A percentile compares a stretch with the other conserved stretches of the same genome.
Conservation (phyloP, 768 basidiomycete species). For the Xerocomus potaroensis region DNA sequence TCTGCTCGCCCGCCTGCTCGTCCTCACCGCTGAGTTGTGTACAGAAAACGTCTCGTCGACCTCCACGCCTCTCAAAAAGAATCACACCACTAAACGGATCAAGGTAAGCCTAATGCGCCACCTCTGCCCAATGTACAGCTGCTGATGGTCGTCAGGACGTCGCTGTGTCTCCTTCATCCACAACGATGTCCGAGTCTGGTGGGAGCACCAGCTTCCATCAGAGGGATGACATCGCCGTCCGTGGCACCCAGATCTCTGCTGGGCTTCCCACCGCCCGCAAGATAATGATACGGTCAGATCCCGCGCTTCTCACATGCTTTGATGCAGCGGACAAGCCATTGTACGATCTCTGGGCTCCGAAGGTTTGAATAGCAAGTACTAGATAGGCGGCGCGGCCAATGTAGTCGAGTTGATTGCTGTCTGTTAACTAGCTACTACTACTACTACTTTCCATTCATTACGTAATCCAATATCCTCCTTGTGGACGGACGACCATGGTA, state of each 20-base stretch:
- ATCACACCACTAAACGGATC: conserved; percentile 8
- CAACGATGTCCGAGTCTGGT: conserved; percentile 29
- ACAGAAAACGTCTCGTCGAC: conserved; percentile 3
- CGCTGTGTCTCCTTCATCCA: conserved; percentile 26
- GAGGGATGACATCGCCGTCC: conserved; percentile 17
- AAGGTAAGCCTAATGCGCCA: conserved; percentile 11
- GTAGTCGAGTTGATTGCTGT: background rate
- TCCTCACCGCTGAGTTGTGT: background rate
- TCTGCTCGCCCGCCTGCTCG: background rate
- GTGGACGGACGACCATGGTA: conserved; percentile 30
- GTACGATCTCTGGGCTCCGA: conserved; percentile 72
- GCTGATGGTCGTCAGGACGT: conserved; percentile 10
- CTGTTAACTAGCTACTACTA: background rate
- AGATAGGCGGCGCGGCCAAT: background rate
- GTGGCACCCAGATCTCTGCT: conserved; percentile 14
- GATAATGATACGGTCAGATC: conserved; percentile 57
- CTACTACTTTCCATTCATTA: conserved; percentile 3
- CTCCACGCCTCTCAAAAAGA: conserved; percentile 14
- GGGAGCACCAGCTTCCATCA: conserved; percentile 20
- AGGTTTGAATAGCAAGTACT: conserved; percentile 7
- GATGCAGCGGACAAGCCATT: conserved; percentile 73
- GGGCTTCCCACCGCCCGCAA: conserved; percentile 32
- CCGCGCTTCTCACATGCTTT: conserved; percentile 66
- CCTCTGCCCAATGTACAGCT: background rate
- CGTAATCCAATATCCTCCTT: conserved; percentile 14